Conservation (phyloP, 2,329 filamentous ascomycete genomes). For the Clonostachys rhizophaga region DNA sequence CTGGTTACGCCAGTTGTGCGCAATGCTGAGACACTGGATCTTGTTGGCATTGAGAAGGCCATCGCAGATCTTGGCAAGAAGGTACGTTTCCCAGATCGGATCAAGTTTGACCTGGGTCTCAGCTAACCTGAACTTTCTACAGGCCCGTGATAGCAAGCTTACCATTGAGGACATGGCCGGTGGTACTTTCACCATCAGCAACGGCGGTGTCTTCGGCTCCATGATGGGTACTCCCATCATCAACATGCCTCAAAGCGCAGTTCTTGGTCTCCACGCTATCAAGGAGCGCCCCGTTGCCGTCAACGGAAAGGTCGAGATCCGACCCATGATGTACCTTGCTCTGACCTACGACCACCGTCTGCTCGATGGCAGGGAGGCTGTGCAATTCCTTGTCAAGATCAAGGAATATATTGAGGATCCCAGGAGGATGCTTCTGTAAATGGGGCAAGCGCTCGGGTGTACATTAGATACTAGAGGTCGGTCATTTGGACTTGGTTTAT, state of each 20-base stretch:
- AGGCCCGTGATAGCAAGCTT: conserved; percentile 93
- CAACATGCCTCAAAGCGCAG: conserved; percentile 90
- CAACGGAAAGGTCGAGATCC: conserved; percentile 90
- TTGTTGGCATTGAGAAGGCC: conserved; percentile 82
- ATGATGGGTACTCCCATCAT: conserved; percentile 98
- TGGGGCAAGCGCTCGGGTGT: background rate
- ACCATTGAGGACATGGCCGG: conserved; percentile 99
- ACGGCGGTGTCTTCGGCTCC: conserved; percentile 94
- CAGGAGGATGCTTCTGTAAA: conserved; percentile 75
- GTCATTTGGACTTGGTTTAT: background rate
- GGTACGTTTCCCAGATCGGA: conserved; percentile 40
- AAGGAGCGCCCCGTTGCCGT: conserved; percentile 89
- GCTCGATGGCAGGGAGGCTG: conserved; percentile 89
- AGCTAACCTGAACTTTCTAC: background rate
- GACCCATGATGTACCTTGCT: conserved; percentile 99
- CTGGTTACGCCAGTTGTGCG: conserved; percentile 94
- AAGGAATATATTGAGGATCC: conserved; percentile 98
- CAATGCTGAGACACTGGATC: conserved; percentile 83
- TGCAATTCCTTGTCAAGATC: conserved; percentile 93
- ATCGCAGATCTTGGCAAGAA: conserved; percentile 91
- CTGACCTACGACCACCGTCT: conserved; percentile 97
- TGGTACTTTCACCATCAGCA: conserved; percentile 97
- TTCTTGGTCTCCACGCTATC: conserved; percentile 91
- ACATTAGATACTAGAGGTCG: too few species aligned
- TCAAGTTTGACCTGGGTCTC: background rate